A percentile compares a stretch with the other conserved stretches of the same genome.
phyloP scores from a whole-genome alignment of 495 filamentous ascomycete species.

The Echria macrotheca region DNA sequence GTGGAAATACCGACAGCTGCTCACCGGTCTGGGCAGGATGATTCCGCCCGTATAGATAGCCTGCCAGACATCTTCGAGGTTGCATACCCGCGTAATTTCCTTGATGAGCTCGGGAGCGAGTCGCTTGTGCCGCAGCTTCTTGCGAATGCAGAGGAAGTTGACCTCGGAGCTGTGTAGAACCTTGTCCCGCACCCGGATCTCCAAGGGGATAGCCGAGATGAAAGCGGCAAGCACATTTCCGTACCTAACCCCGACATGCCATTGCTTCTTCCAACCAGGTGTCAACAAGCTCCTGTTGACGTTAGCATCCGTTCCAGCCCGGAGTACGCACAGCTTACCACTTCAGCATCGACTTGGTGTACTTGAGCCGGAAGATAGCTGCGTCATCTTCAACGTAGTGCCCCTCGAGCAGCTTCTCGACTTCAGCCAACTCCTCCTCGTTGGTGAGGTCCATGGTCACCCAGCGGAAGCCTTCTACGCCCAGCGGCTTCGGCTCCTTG shows the following conservation, averaged over 20 bases:
- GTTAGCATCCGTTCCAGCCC: slow-evolving; percentile 16
- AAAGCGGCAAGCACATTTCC: slow-evolving; percentile 83
- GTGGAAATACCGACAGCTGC: slow-evolving; percentile 92
- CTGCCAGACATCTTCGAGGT: slow-evolving; percentile 77
- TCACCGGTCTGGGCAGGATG: slow-evolving; percentile 81
- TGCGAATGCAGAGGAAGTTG: slow-evolving; percentile 97
- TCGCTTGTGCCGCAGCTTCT: slow-evolving; percentile 90
- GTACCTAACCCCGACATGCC: slow-evolving; percentile 90
- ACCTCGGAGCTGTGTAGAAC: slow-evolving; percentile 77
- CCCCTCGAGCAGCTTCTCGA: slow-evolving; percentile 80
- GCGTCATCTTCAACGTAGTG: slow-evolving; percentile 97
- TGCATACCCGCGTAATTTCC: slow-evolving; percentile 88
- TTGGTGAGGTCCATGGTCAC: slow-evolving; percentile 76
- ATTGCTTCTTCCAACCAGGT: slow-evolving; percentile 91
- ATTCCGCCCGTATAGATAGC: slow-evolving; percentile 93
- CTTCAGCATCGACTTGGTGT: slow-evolving; percentile 79
- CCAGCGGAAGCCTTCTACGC: slow-evolving; percentile 82
- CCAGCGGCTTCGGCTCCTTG: slow-evolving; percentile 58
- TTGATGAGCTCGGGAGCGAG: slow-evolving; percentile 92
- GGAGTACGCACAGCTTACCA: slow-evolving; percentile 52
- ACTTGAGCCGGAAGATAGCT: slow-evolving; percentile 95
- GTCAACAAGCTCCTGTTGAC: slow-evolving; percentile 74
- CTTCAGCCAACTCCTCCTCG: slow-evolving; percentile 60
- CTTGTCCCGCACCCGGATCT: slow-evolving; percentile 72
- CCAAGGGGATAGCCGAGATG: slow-evolving; percentile 84